Evolutionary conservation across 306 rosid species (phyloP).

Genomic region (Prunus armeniaca): DNA sequence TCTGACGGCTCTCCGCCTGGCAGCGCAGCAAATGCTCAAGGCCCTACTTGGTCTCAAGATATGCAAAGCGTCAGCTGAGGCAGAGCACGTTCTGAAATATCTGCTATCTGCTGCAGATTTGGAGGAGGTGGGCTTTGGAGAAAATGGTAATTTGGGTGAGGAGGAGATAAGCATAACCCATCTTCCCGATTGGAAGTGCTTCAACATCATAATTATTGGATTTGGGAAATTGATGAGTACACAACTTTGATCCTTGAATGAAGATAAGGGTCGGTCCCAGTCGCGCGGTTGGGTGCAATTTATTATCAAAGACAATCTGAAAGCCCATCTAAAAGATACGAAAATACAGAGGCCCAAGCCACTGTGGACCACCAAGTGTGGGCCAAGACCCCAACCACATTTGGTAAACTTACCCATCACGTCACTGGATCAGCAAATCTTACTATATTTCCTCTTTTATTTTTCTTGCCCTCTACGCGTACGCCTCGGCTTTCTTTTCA

Average conservation of each 20-base stretch:
- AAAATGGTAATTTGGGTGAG: background rate
- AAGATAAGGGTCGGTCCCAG: background rate
- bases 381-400: background rate
- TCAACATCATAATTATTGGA: background rate
- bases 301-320: background rate
- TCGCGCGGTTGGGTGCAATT: background rate
- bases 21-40: constrained; percentile 26
- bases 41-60: constrained; percentile 14
- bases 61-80: constrained; percentile 8
- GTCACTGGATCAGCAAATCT: background rate
- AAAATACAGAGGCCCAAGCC: background rate
- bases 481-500: too few species aligned
- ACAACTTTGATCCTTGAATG: background rate
- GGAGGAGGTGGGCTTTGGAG: background rate
- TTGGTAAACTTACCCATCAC: too few species aligned
- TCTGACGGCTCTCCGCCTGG: constrained; percentile 54
- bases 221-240: too few species aligned
- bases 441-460: too few species aligned
- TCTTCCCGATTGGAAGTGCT: constrained; percentile 3
- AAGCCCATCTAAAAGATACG: too few species aligned
- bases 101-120: background rate
- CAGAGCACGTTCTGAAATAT: background rate
- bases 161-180: background rate
- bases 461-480: too few species aligned
- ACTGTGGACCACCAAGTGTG: background rate